These are phyloP conservation scores for Mentha longifolia DNA, from an alignment of 257 asterid genomes.

Conservation along the genomic window DNA sequence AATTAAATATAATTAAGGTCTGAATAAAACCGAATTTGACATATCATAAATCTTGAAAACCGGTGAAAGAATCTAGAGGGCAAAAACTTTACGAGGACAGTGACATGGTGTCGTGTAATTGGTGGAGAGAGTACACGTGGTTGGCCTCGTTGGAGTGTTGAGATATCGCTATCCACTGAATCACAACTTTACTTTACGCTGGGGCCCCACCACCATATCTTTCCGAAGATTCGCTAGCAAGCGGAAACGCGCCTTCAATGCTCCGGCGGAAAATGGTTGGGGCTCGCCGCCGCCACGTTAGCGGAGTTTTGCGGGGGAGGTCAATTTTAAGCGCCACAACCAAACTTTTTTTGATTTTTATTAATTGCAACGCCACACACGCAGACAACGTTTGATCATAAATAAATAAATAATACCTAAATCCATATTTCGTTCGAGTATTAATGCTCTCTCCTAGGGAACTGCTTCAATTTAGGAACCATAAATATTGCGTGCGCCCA, in stretches of 20 bases:
- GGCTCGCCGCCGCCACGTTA: conserved; percentile 31
- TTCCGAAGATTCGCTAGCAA: conserved; percentile 30
- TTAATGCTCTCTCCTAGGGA: conserved; percentile 46
- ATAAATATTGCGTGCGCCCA: conserved; percentile 7
- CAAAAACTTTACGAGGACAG: conserved; percentile 51
- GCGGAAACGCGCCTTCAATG: conserved; percentile 16
- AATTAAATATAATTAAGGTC: no score
- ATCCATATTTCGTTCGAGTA: neutral
- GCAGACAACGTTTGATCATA: neutral
- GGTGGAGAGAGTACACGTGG: conserved; percentile 39
- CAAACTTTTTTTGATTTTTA: conserved; percentile 32
- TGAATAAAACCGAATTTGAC: no score
- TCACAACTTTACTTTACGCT: no score
- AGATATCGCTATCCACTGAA: conserved; percentile 32
- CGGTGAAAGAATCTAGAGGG: no score
- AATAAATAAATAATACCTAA: neutral
- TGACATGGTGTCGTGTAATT: conserved; percentile 44
- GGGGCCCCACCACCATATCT: conserved; percentile 45
- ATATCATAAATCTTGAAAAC: no score
- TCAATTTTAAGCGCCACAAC: conserved; percentile 33
- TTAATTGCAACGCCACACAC: neutral
- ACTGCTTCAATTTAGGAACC: conserved; percentile 49
- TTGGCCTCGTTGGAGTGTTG: conserved; percentile 32
- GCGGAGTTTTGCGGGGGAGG: neutral
- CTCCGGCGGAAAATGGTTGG: conserved; percentile 24